Evolutionary conservation across 2,329 filamentous ascomycete species (phyloP), one percentile per base, ranked within the genome.

Genomic region (Venturia aucupariae): DNA sequence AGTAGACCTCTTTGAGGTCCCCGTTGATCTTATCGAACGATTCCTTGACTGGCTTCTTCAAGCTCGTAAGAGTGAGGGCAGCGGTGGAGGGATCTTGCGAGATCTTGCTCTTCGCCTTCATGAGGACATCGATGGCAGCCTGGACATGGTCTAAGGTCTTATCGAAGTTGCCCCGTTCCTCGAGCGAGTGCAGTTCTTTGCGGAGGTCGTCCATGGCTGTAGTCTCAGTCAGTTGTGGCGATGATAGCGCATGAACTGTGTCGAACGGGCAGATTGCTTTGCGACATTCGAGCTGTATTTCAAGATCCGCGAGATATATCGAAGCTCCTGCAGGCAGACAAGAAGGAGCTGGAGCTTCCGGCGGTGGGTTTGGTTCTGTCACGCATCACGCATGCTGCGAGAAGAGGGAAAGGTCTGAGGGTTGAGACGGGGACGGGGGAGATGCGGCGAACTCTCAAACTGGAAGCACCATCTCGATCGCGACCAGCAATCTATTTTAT

Each of bases 21-120:
- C 89, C 86, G 69, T 89, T 93, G 46, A 96, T 86, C 42, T 84
- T 82, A 46, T 96, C 91, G 66, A 97, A 88, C 1, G 87, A 86
- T 62, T 87, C 81, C 72, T 92, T 94, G 65, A 96, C 81, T 0
- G 92, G 90, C 68, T 89, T 92, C 73, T 97, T 92, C 22, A 97
- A 83, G 73, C 89, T 92, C 38, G 90, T 89, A 70, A 97, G 83
- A 32, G 87, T 88, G 66, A 92, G 80, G 51, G 87, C 85, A 19
- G 90, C 86, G 46, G 84, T 84, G 67, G 86, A 85, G 30, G 89
- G 85, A 71, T 92, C 88, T 84, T 75, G 59, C 71, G 55, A 51
- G 66, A 97, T 88, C 68, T 85, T 81, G 67, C 90, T 86, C 64
- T 91, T 84, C 46, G 92, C 90, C 60, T 82, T 81, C 67, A 85